These are phyloP conservation scores for Barnettozyma sucrosica DNA, from an alignment of 805 yeast species.

Conservation along the genomic window DNA sequence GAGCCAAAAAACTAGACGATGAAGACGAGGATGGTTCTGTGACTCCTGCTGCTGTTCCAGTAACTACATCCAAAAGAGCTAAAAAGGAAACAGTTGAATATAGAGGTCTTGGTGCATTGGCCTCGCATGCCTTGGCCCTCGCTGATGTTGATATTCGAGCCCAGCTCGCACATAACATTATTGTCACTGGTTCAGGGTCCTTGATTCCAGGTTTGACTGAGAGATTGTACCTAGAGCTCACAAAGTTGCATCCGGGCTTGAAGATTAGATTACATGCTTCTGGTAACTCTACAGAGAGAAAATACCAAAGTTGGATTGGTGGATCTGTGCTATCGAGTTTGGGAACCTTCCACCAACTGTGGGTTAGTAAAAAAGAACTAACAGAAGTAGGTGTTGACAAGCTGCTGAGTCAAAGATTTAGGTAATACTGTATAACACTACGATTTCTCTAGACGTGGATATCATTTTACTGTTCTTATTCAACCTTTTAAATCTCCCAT, in stretches of 20 bases:
- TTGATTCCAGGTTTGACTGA: slow-evolving; percentile 78
- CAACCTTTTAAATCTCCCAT: slow-evolving; percentile 1
- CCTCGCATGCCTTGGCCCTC: slow-evolving; percentile 46
- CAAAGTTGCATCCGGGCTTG: slow-evolving; percentile 70
- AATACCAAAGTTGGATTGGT: slow-evolving; percentile 84
- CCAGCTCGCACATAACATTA: slow-evolving; percentile 81
- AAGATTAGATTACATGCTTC: slow-evolving; percentile 79
- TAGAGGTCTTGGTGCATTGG: slow-evolving; percentile 55
- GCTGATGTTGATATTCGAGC: slow-evolving; percentile 82
- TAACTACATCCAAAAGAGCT: slow-evolving; percentile 25
- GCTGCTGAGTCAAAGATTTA: slow-evolving; percentile 73
- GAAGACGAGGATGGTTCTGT: slow-evolving; percentile 27
- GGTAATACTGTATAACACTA: slow-evolving; percentile 34
- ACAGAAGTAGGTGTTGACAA: slow-evolving; percentile 86
- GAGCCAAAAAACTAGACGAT: slow-evolving; percentile 37
- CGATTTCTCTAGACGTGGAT: not conserved
- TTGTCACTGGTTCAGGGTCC: slow-evolving; percentile 80
- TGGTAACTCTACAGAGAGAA: slow-evolving; percentile 73
- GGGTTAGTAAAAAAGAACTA: slow-evolving; percentile 86
- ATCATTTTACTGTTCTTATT: not conserved
- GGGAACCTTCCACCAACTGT: slow-evolving; percentile 91
- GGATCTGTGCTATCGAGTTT: slow-evolving; percentile 83
- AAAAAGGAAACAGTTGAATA: slow-evolving; percentile 21
- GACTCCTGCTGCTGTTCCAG: slow-evolving; percentile 13
- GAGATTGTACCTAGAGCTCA: slow-evolving; percentile 64